Conservation (phyloP, 306 rosid species). For the Inga oerstediana region DNA sequence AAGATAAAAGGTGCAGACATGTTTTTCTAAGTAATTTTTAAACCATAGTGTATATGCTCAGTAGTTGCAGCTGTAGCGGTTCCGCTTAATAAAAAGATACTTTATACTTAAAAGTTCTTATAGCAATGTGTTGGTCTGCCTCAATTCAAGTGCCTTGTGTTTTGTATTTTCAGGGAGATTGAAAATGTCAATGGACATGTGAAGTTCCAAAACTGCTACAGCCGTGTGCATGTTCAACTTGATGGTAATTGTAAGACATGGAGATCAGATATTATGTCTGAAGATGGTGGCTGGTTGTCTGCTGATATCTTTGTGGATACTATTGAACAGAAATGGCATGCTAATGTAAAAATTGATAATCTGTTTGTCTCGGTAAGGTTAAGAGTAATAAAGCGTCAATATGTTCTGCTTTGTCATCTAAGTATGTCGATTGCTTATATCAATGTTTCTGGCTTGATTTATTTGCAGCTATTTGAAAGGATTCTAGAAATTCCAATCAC, state of each 20-base stretch:
- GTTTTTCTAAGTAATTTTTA: neutral
- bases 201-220: conserved; percentile 77
- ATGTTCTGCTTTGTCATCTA: conserved; percentile 20
- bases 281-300: conserved; percentile 96
- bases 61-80: conserved; percentile 18
- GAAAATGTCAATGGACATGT: conserved; percentile 82
- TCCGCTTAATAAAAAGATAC: conserved; percentile 13
- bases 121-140: conserved; percentile 6
- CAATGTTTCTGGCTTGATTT: conserved; percentile 34
- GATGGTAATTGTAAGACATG: conserved; percentile 90
- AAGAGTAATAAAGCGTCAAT: conserved; percentile 28
- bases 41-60: conserved; percentile 11
- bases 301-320: conserved; percentile 79
- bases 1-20: neutral
- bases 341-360: conserved; percentile 74
- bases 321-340: conserved; percentile 86
- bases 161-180: conserved; percentile 65
- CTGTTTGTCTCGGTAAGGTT: conserved; percentile 86
- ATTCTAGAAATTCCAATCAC: conserved; percentile 81
- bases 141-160: conserved; percentile 14
- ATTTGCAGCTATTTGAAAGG: conserved; percentile 91
- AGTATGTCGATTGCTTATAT: conserved; percentile 28
- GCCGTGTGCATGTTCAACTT: conserved; percentile 64
- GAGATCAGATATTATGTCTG: conserved; percentile 68
- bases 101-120: conserved; percentile 19